Evolutionary conservation across 306 rosid species (phyloP).

Genomic region (Corylus americana): DNA sequence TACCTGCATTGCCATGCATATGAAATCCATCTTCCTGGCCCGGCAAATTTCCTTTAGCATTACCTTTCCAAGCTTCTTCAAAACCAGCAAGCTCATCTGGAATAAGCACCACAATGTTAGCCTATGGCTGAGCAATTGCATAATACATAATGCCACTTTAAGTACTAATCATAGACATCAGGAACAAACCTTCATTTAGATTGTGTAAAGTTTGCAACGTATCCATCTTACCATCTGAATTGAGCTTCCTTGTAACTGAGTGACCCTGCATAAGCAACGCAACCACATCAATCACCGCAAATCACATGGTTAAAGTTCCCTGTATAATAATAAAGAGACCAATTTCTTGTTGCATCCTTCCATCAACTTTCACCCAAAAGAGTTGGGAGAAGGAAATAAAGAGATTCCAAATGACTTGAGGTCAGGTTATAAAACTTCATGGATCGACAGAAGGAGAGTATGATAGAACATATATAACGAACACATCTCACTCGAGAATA

Average conservation of each 20-base stretch:
- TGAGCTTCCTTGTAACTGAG: conserved; percentile 74
- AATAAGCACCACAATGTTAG: neutral
- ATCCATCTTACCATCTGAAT: conserved; percentile 69
- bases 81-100: conserved; percentile 77
- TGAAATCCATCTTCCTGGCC: conserved; percentile 35
- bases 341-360: neutral
- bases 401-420: neutral
- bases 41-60: conserved; percentile 36
- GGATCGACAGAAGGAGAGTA: neutral
- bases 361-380: neutral
- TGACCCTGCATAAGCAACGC: conserved; percentile 60
- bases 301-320: neutral
- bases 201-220: conserved; percentile 72
- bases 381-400: neutral
- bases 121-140: neutral
- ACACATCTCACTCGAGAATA: neutral
- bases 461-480: too few species aligned
- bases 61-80: conserved; percentile 74
- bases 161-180: neutral
- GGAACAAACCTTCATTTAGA: conserved; percentile 65
- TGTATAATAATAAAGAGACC: neutral
- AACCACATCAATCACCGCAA: conserved; percentile 12
- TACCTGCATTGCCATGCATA: conserved; percentile 34
- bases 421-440: neutral
- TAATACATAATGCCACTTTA: neutral